Conservation (phyloP, 1,284 basidiomycete species). For the Malassezia globosa region DNA sequence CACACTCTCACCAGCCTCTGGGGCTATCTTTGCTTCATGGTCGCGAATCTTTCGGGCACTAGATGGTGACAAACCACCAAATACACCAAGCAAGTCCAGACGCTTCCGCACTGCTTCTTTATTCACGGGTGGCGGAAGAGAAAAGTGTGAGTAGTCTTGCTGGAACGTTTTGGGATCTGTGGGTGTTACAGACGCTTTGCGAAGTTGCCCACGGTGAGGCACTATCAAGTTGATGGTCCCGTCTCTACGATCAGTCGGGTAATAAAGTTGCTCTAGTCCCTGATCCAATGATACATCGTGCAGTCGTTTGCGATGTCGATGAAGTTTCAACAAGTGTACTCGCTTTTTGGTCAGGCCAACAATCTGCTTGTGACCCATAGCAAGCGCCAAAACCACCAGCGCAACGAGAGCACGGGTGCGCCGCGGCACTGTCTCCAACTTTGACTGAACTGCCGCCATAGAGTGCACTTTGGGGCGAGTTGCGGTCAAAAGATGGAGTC, state of each 20-base stretch:
- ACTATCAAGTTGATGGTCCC: constrained; percentile 39
- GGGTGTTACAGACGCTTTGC: constrained; percentile 46
- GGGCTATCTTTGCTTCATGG: constrained; percentile 24
- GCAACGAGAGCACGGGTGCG: constrained; percentile 1
- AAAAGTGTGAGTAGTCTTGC: constrained; percentile 36
- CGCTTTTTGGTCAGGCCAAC: background rate
- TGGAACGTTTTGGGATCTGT: constrained; percentile 43
- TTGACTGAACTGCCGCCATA: constrained; percentile 12
- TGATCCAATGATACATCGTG: constrained; percentile 13
- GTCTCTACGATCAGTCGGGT: constrained; percentile 21
- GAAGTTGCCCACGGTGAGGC: constrained; percentile 35
- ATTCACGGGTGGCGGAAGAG: constrained; percentile 30
- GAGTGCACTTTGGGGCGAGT: too few species aligned
- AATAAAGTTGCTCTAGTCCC: constrained; percentile 39
- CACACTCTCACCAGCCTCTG: constrained; percentile 14
- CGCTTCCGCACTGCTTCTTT: constrained; percentile 12
- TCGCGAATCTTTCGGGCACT: constrained; percentile 16
- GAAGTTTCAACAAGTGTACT: background rate
- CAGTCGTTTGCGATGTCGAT: background rate
- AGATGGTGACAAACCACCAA: constrained; percentile 20
- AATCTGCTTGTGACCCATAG: constrained; percentile 9
- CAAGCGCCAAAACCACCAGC: constrained; percentile 8
- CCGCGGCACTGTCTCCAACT: constrained; percentile 1
- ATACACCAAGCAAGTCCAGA: constrained; percentile 1
- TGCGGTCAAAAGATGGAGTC: too few species aligned